Conservation (phyloP, 2,329 filamentous ascomycete genomes). For the Aspergillus phoenicis region DNA sequence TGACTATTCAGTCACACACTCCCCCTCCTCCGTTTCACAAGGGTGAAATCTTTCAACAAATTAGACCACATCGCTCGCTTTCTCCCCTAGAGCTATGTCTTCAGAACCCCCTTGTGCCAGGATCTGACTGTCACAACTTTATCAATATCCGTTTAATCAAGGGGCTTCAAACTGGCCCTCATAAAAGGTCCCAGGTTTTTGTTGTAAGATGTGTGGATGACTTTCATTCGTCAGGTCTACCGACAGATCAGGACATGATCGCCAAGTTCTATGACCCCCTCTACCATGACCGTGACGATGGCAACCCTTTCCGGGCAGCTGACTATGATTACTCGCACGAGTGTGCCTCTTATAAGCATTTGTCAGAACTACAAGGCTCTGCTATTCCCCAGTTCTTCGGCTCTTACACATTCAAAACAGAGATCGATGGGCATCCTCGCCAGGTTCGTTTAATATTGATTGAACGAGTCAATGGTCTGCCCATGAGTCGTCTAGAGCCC, state of each 20-base stretch:
- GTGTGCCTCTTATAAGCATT: background rate
- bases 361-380: background rate
- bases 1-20: background rate
- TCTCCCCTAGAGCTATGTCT: background rate
- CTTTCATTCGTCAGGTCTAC: background rate
- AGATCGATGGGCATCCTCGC: background rate
- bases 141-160: background rate
- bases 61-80: background rate
- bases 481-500: background rate
- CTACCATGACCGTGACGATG: background rate
- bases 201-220: background rate
- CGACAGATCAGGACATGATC: constrained; percentile 2
- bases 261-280: constrained; percentile 6
- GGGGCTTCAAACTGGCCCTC: background rate
- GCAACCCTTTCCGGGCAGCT: background rate
- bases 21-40: background rate
- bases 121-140: background rate
- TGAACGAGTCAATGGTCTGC: background rate
- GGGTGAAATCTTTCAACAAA: background rate
- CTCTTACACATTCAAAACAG: background rate
- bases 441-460: background rate
- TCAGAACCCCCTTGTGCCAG: background rate
- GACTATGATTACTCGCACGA: constrained; percentile 9
- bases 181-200: background rate
- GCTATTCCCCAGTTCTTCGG: constrained; percentile 4